Evolutionary conservation across 345 rosid genomes (phyloP).

Genomic region (Populus euphratica): DNA sequence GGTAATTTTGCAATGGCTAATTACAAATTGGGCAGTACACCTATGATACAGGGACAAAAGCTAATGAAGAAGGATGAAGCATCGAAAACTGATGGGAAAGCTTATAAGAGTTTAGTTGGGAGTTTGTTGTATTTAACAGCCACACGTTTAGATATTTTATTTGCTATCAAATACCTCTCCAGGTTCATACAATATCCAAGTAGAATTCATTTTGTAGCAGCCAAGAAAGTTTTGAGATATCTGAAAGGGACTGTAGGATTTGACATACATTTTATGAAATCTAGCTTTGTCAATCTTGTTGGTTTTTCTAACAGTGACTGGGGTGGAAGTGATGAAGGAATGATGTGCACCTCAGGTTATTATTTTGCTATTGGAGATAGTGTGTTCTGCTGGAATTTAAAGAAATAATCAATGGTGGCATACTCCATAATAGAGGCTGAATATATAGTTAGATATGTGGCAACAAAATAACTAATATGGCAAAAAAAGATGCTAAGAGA

Average conservation of each 20-base stretch:
- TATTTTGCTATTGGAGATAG: no score
- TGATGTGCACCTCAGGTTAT: no score
- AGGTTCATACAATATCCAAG: not conserved
- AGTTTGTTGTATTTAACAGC: not conserved
- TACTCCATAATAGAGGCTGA: not conserved
- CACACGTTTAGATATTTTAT: not conserved
- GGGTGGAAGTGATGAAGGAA: no score
- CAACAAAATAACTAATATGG: not conserved
- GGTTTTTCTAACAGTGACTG: not conserved
- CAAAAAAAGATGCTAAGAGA: not conserved
- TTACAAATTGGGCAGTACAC: no score
- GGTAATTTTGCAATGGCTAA: no score
- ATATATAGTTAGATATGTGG: no score
- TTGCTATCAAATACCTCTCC: not conserved
- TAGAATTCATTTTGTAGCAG: no score
- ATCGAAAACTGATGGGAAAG: not conserved
- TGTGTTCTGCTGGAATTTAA: not conserved
- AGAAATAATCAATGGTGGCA: not conserved
- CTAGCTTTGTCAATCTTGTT: not conserved
- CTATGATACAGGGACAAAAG: no score
- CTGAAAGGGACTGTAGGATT: not conserved
- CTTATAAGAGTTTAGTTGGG: not conserved
- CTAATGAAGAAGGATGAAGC: not conserved
- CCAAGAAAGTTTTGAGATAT: not conserved
- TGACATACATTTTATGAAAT: not conserved